Evolutionary conservation across 139 green algal genomes (phyloP), one percentile per base, ranked within the genome.

Genomic region (Chlorella sp.): DNA sequence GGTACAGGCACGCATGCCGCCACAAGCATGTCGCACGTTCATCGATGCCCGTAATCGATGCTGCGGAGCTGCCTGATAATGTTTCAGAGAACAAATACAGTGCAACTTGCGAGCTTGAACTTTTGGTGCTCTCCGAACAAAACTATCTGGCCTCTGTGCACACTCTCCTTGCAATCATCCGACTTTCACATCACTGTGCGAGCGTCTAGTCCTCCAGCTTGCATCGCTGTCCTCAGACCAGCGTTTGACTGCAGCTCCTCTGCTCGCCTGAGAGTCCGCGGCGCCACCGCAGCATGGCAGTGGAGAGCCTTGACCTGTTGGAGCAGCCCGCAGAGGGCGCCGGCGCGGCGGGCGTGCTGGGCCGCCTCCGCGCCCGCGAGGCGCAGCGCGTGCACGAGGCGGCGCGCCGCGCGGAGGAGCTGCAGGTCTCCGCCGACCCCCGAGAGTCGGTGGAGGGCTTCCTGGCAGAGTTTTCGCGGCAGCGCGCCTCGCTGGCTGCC

Each of bases 381-480:
- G 43, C 36, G 25, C 40, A 72, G 35, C 67, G 77, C 7, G 45
- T 48, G 4, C 46, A 45, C 0, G 61, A 40, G 36, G 60, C 68
- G 0, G 77, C 45, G 1, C 51, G 31, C 12, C 55, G 77, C 0
- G 43, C 67, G 1, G 33, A 83, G 19, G 69, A 73, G 46, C 27
- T 77, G 15, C 35, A 70, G 1, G 46, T 65, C 43, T 40, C 15
- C 17, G 43, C 45, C 27, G 61, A 76, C 42, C 58, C 66, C 1
- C 42, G 38, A 8, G 77, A 83, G n/a, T 79, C 70, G 17, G 59
- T 64, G 43, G 43, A 75, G 6, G 43, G 31, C 27, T 83, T 83
- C 50, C 35, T 83, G 42, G 43, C 43, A 5, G 46, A 73, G 7
- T 83, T 83, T 55, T 29, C 43, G 3, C 14, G 27, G 5, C 56